These are phyloP conservation scores for Solanum hybrid DNA, from an alignment of 305 asterid genomes.

Conservation along the genomic window DNA sequence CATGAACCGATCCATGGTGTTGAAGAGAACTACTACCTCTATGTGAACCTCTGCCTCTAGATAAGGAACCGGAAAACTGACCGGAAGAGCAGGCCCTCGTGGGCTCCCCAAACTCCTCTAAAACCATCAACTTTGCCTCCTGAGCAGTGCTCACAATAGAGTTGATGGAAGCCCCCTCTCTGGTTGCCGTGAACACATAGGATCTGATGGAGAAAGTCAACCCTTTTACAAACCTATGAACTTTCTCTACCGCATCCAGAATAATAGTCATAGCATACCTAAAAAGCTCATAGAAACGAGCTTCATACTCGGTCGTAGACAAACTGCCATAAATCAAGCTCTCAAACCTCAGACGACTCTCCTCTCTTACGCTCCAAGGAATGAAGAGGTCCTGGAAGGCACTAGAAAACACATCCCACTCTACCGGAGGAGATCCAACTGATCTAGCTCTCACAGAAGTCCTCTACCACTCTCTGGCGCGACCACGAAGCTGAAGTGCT, in stretches of 20 bases:
- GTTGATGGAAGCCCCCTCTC: not conserved
- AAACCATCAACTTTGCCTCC: not conserved
- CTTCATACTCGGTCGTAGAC: not conserved
- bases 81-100: not conserved
- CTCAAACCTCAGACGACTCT: not conserved
- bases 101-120: not conserved
- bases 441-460: not conserved
- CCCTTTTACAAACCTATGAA: not conserved
- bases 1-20: not conserved
- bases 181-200: not conserved
- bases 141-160: not conserved
- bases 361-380: not conserved
- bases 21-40: not conserved
- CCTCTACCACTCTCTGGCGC: not conserved
- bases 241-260: not conserved
- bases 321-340: not conserved
- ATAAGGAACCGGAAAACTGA: no score
- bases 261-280: not conserved
- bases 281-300: not conserved
- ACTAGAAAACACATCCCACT: not conserved
- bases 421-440: not conserved
- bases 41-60: not conserved
- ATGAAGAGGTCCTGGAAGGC: not conserved
- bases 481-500: not conserved
- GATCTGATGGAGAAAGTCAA: not conserved